phyloP scores from a whole-genome alignment of 768 basidiomycete species.

The Heimioporus sp. region DNA sequence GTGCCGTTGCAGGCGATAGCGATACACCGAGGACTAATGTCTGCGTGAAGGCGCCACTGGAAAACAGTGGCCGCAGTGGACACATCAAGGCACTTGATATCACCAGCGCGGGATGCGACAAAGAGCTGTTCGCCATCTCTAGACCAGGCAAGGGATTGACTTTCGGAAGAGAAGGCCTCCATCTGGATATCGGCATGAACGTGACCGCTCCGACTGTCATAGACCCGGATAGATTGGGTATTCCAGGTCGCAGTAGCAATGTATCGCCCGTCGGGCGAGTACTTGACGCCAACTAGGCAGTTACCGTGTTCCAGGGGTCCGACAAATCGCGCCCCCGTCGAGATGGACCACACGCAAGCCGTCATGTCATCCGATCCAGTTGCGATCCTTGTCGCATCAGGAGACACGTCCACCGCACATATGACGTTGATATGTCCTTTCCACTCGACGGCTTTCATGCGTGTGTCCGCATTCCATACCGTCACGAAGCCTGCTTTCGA shows the following conservation, averaged over 20 bases:
- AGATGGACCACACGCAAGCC: background rate
- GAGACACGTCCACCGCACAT: constrained; percentile 7
- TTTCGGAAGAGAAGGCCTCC: background rate
- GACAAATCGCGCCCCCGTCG: too few relatives aligned
- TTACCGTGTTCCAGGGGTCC: too few relatives aligned
- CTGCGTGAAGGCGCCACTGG: too few relatives aligned
- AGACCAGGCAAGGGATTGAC: constrained; percentile 10
- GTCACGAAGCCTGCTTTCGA: background rate
- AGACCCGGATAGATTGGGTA: constrained; percentile 1
- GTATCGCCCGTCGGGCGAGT: constrained; percentile 4
- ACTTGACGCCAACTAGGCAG: constrained; percentile 10
- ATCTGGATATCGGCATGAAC: background rate
- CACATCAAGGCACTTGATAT: constrained; percentile 2
- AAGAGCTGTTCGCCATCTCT: constrained; percentile 1
- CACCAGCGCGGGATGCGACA: background rate
- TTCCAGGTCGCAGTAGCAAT: constrained; percentile 5
- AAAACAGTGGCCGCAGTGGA: background rate
- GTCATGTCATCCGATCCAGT: background rate
- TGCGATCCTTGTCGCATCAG: constrained; percentile 9
- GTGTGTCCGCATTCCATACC: background rate
- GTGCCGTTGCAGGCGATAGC: constrained; percentile 3
- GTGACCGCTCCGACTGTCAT: background rate
- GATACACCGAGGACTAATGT: background rate
- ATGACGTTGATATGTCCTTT: background rate
- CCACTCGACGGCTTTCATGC: background rate